phyloP scores from a whole-genome alignment of 148 eudicot genomes.

The Spergularia marina region DNA sequence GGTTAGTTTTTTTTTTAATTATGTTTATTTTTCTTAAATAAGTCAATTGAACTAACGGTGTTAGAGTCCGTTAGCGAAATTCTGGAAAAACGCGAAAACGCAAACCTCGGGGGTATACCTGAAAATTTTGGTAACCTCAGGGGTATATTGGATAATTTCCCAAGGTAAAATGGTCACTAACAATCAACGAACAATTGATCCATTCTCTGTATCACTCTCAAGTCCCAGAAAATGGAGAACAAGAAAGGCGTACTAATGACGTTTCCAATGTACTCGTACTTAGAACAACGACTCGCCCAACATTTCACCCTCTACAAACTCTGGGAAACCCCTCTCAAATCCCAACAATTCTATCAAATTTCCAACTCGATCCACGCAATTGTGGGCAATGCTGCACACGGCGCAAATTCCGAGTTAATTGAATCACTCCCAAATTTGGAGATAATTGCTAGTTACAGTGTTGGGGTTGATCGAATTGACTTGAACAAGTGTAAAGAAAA shows the following conservation, averaged over 20 bases:
- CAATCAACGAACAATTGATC: no score
- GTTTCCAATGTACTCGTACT: slow-evolving; percentile 38
- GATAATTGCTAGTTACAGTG: slow-evolving; percentile 60
- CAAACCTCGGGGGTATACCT: no score
- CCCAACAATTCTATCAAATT: slow-evolving; percentile 25
- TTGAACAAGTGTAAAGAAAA: slow-evolving; percentile 44
- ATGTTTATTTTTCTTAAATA: no score
- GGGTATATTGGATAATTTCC: no score
- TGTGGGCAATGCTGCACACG: slow-evolving; percentile 41
- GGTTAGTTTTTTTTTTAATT: no score
- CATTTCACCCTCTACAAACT: slow-evolving; percentile 44
- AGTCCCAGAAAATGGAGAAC: slow-evolving; percentile 14
- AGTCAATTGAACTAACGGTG: no score
- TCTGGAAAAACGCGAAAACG: no score
- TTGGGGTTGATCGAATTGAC: slow-evolving; percentile 67
- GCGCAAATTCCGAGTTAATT: slow-evolving; percentile 50
- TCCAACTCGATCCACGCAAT: slow-evolving; percentile 42
- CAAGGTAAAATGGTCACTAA: no score
- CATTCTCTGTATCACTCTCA: not conserved
- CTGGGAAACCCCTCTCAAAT: slow-evolving; percentile 27
- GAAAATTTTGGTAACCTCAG: no score
- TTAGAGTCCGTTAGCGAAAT: no score
- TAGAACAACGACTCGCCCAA: slow-evolving; percentile 36
- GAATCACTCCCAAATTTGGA: slow-evolving; percentile 59
- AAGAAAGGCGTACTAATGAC: slow-evolving; percentile 34